Conservation (phyloP, 2,329 filamentous ascomycete species). For the Pseudogymnoascus sp. region DNA sequence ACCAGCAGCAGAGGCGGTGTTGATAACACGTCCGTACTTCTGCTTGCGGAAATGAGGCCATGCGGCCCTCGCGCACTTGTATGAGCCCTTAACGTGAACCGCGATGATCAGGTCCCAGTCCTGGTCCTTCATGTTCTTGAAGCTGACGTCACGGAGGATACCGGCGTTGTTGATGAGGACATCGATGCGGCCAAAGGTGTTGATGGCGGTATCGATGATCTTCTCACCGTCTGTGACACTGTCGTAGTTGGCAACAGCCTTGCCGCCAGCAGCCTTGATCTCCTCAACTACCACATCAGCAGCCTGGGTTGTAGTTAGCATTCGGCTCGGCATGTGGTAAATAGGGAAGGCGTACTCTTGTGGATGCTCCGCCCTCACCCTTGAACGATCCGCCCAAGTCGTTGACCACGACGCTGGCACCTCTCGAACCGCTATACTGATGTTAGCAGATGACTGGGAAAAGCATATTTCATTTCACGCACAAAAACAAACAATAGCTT, state of each 20-base stretch:
- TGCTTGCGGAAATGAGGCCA: constrained; percentile 99
- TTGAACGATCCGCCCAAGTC: constrained; percentile 90
- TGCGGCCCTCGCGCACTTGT: constrained; percentile 89
- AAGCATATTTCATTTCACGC: too few relatives aligned
- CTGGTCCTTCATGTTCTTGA: constrained; percentile 96
- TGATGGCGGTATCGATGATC: constrained; percentile 85
- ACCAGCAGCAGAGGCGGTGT: constrained; percentile 91
- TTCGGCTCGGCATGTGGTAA: neutral
- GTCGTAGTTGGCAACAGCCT: constrained; percentile 97
- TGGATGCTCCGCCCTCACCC: constrained; percentile 71
- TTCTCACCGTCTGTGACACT: constrained; percentile 85
- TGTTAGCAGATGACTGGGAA: too few relatives aligned
- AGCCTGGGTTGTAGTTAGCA: constrained; percentile 42
- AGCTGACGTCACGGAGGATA: constrained; percentile 84
- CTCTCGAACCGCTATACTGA: constrained; percentile 51
- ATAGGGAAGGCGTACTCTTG: constrained; percentile 56
- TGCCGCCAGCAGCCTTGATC: constrained; percentile 81
- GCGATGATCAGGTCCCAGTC: constrained; percentile 95
- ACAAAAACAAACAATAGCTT: too few relatives aligned
- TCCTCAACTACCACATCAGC: constrained; percentile 77
- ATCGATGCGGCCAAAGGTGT: constrained; percentile 79
- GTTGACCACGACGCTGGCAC: constrained; percentile 93
- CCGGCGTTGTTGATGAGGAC: constrained; percentile 97
- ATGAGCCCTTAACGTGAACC: constrained; percentile 87
- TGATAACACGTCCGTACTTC: constrained; percentile 95